Percentiles rank a stretch among this genome's conserved stretches.
These are phyloP conservation scores for Lantana camara DNA, from an alignment of 257 asterid species.

Conservation along the genomic window DNA sequence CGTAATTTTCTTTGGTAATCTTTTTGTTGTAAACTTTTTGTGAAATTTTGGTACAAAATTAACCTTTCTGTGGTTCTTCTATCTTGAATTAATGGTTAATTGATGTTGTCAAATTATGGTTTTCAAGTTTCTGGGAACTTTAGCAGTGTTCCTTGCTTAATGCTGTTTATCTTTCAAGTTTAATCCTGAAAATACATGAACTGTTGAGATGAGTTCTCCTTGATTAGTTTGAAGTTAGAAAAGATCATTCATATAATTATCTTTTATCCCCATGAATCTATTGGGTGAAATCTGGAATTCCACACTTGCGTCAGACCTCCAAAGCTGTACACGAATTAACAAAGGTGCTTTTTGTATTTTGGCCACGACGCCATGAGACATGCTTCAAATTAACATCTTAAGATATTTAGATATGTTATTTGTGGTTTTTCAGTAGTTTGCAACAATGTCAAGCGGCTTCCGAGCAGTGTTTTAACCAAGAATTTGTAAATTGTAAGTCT, in stretches of 20 bases:
- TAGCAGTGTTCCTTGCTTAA: slow-evolving; percentile 6
- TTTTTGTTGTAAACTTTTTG: neutral
- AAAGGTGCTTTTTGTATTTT: neutral
- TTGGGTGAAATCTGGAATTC: neutral
- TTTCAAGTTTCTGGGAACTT: neutral
- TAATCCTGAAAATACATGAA: neutral
- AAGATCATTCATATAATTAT: neutral
- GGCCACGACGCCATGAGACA: neutral
- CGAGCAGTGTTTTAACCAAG: neutral
- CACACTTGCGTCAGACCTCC: neutral
- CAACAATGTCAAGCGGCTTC: slow-evolving; percentile 10
- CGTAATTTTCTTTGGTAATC: neutral
- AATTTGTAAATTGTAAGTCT: neutral
- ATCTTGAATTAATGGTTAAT: neutral
- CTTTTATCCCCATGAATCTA: neutral
- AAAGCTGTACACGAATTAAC: neutral
- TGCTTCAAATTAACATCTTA: neutral
- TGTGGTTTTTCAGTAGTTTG: neutral
- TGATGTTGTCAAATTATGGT: neutral
- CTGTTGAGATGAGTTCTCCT: neutral
- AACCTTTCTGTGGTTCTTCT: neutral
- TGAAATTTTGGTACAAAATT: slow-evolving; percentile 14
- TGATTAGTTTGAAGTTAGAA: neutral
- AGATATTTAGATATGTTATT: neutral
- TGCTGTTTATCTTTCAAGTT: slow-evolving; percentile 9